Evolutionary conservation across 345 rosid genomes (phyloP), one percentile per base, ranked within the genome.

Genomic region (Dovyalis caffra): DNA sequence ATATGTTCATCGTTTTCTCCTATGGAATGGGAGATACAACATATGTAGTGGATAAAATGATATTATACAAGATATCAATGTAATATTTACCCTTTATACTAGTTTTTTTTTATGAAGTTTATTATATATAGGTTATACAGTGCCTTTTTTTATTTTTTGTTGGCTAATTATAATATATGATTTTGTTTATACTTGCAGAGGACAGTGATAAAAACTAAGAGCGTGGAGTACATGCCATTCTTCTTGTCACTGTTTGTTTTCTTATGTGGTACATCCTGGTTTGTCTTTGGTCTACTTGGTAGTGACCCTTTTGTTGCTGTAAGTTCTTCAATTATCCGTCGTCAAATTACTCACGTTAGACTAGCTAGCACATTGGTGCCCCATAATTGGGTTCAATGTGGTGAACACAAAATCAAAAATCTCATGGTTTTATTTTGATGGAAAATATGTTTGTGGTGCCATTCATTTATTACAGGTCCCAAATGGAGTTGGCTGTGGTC

Each of bases 201-300:
- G 72, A n/a, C 83, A 86, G 99, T 95, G 86, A 79, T 93, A 64
- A 90, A 87, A 76, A 95, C 98, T 0, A 89, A 90, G 85, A 93
- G 98, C 68, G 99, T 95, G 79, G 99, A 95, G 87, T 95, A 32
- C 82, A 93, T 95, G 99, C 97, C 99, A 38, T 95, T 95, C 82
- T 93, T 95, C 83, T 74, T 95, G 74, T 95, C 99, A 61, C 86
- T 95, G 38, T 93, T 93, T 62, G 97, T 88, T 9, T 95, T 95
- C 87, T 79, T 95, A 0, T 95, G 98, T 38, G 99, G 99, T 76
- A 95, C 99, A 64, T 93, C 98, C 3, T 95, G 98, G 98, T 93
- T 95, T 74, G 71, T 95, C 61, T 95, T 25, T 76, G 99, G 99
- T 47, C 87, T 95, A 6, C 89, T 95, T 45, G 99, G 99, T 45